Evolutionary conservation across 768 basidiomycete genomes (phyloP).

Genomic region (Dendrothele bispora): DNA sequence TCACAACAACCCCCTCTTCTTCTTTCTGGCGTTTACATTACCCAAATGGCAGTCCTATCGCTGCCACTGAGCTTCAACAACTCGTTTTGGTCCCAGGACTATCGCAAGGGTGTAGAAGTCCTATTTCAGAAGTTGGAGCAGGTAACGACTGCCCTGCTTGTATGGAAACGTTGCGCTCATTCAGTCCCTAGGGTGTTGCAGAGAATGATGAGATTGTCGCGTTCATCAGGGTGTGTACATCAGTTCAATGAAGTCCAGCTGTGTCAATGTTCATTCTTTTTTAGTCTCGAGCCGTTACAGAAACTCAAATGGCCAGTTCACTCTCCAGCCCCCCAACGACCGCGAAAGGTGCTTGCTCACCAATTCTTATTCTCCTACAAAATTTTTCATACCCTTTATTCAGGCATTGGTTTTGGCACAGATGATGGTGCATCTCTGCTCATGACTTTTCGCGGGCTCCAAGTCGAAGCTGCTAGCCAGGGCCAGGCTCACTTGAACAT

Average conservation of each 20-base stretch:
- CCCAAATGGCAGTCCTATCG: conserved; percentile 78
- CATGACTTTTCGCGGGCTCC: conserved; percentile 77
- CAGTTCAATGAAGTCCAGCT: conserved; percentile 1
- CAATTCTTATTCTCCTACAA: conserved; percentile 1
- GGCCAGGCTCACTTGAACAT: conserved; percentile 74
- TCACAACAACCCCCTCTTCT: too few species aligned
- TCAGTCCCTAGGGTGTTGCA: conserved; percentile 57
- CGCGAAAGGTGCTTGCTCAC: conserved; percentile 46
- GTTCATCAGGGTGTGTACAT: conserved; percentile 70
- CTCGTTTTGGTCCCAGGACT: conserved; percentile 95
- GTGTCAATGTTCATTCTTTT: background rate
- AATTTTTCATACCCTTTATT: conserved; percentile 9
- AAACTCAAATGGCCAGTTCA: conserved; percentile 60
- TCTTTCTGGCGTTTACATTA: background rate
- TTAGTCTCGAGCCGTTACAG: conserved; percentile 73
- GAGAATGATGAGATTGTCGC: conserved; percentile 84
- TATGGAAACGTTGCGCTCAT: conserved; percentile 12
- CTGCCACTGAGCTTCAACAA: conserved; percentile 88
- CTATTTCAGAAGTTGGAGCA: conserved; percentile 77
- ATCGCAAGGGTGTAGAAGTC: conserved; percentile 78
- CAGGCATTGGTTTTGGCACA: conserved; percentile 67
- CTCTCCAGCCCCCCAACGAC: conserved; percentile 53
- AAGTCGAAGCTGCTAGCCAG: conserved; percentile 67
- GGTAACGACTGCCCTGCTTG: conserved; percentile 37
- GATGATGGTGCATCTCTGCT: conserved; percentile 86